These are phyloP conservation scores for Phytophthora macrochlamydospora DNA, from an alignment of 352 stramenopile genomes.

Conservation along the genomic window DNA sequence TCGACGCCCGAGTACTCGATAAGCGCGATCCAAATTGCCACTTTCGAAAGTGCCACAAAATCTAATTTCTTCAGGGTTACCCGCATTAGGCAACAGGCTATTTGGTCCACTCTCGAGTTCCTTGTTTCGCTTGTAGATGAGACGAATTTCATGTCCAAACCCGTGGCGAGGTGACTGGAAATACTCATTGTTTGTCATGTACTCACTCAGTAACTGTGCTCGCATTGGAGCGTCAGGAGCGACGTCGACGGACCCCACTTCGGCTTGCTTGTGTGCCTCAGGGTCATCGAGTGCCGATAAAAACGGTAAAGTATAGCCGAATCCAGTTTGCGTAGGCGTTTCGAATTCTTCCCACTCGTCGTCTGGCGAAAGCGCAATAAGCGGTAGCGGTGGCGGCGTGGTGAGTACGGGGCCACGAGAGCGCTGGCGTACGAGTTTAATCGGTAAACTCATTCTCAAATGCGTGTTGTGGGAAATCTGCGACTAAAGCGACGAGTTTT, in stretches of 20 bases:
- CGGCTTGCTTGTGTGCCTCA: slow-evolving; percentile 38
- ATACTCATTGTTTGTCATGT: slow-evolving; percentile 74
- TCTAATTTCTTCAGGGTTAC: slow-evolving; percentile 39
- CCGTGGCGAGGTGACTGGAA: slow-evolving; percentile 63
- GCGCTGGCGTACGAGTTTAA: slow-evolving; percentile 47
- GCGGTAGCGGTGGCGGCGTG: slow-evolving; percentile 60
- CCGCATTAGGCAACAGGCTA: slow-evolving; percentile 1
- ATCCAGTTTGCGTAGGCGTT: slow-evolving; percentile 59
- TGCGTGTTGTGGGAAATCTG: not conserved
- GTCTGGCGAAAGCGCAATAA: slow-evolving; percentile 69
- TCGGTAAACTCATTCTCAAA: slow-evolving; percentile 18
- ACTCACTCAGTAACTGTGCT: slow-evolving; percentile 59
- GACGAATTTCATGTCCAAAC: slow-evolving; percentile 59
- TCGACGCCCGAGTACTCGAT: slow-evolving; percentile 59
- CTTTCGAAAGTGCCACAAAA: slow-evolving; percentile 81
- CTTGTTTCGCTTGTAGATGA: slow-evolving; percentile 77
- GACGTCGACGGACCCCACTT: slow-evolving; percentile 11
- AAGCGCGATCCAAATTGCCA: slow-evolving; percentile 74
- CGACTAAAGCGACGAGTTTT: no score
- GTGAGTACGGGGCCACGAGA: slow-evolving; percentile 42
- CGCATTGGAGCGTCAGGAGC: slow-evolving; percentile 18
- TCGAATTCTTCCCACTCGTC: slow-evolving; percentile 77
- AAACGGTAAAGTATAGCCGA: slow-evolving; percentile 57
- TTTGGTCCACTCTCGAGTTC: slow-evolving; percentile 24
- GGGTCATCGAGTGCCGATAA: slow-evolving; percentile 46